Evolutionary conservation across 768 basidiomycete species (phyloP), one percentile per base, ranked within the genome.

Genomic region (Podaxis pistillaris): DNA sequence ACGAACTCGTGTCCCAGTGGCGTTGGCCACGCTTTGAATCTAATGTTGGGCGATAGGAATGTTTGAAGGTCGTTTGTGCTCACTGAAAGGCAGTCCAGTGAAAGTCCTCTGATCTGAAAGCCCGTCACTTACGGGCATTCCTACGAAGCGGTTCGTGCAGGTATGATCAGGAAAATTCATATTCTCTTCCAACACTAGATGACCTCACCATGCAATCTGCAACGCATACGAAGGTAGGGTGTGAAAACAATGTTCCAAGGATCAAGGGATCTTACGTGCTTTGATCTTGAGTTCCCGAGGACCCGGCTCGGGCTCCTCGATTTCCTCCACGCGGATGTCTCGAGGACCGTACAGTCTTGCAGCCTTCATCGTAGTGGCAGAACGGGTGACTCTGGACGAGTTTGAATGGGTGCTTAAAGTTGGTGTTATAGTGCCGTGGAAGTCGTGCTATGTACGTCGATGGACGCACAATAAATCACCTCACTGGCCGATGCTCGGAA

Each of bases 211-310:
- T 41, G 70, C 71, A 50, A 74, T 65, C 71, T 72, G 60, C 11
- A 24, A 36, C n/a, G 7, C 19, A 12, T 26, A 19, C 44, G 28
- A 28, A 28, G 12, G 37, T 40, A 36, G 58, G 44, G 30, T 33
- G 40, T 41, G 33, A 28, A 56, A 56, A 41, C 19, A 13, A n/a
- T 28, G 12, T 26, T 37, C 17, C 33, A 26, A 26, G 4, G n/a
- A 11, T 28, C 12, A 22, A 17, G 53, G 53, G 60, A 28, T 19
- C 37, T 52, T 51, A 46, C 41, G 5, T 60, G 79, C 81, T 68
- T 80, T 82, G 61, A 82, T 71, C 66, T 82, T 83, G 3, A 83
- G 72, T 57, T 81, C 74, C 22, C 75, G 76, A 12, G 67, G 69
- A 11, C 73, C 71, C 11, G 72, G 65, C 26, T 65, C 60, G 33